Base-by-base conservation (phyloP, 2,329 filamentous ascomycete genomes). In the Phoma sp. region DNA sequence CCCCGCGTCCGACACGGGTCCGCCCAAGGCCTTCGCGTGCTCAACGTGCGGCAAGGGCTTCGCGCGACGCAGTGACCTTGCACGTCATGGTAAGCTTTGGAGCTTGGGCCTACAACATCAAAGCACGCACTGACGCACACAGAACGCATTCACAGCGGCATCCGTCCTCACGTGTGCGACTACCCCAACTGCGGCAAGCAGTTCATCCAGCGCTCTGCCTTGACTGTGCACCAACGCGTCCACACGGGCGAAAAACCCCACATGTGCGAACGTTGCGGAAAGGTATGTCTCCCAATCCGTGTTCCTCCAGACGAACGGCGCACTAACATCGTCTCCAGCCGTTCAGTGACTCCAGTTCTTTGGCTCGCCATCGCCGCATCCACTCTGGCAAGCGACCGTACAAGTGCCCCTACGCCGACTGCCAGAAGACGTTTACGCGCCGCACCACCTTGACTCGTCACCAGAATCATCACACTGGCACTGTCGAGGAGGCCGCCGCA, bases 241-340 rank as follows among this genome's bases (percentile, higher is more conserved):
- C 95, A 99, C 76, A 98, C 95, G 2, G 95, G 95, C 62, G 95
- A 98, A 80, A 99, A 99, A 78, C 95, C 95, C 45, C 95, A 99
- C 70, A 94, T 95, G 87, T 99, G 95, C 74, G 95, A 97, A 77
- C 87, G 91, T 60, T 98, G 95, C 75, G 91, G 92, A 75, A 98
- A 98, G 88, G 93, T 96, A 82, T 69, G 84, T 49, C 21, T 33
- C 43, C 9, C 9, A 25, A 7, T 24, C 36, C 25, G 38, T 22
- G 36, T 51, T 32, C 38, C 13, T 3, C 32, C 31, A 24, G 38
- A 29, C 45, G 9, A 17, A 17, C 17, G 17, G 17, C 1, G 2
- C 35, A 40, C 71, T 77, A 67, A 75, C 64, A 53, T 25, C 54
- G 43, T 46, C 39, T 52, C 31, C 70, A 96, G 93, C 92, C 92